Percentiles rank a stretch among this genome's conserved stretches.
These are phyloP conservation scores for Penicillium crystallinum DNA, from an alignment of 495 filamentous ascomycete genomes.

Conservation along the genomic window DNA sequence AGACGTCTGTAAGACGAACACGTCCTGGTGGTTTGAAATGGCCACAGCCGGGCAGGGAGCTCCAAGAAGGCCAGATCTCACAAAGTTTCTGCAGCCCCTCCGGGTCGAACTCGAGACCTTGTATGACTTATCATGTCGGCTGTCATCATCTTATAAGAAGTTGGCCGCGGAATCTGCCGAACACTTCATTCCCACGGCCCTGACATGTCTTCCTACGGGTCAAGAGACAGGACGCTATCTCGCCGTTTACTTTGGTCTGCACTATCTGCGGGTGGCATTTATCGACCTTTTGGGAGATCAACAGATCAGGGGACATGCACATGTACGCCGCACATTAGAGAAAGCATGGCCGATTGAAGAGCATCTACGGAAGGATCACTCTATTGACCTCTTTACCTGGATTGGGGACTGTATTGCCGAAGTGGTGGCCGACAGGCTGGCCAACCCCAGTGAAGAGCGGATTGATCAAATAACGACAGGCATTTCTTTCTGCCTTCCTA, in stretches of 20 bases:
- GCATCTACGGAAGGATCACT: conserved; percentile 61
- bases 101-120: conserved; percentile 31
- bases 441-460: conserved; percentile 25
- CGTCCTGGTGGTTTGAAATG: background rate
- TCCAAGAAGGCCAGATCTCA: background rate
- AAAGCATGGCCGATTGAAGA: conserved; percentile 70
- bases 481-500: conserved; percentile 76
- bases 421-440: conserved; percentile 50
- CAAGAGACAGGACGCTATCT: conserved; percentile 59
- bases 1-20: background rate
- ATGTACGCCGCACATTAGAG: conserved; percentile 54
- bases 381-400: conserved; percentile 67
- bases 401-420: conserved; percentile 66
- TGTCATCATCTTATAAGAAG: conserved; percentile 50
- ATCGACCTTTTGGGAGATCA: conserved; percentile 55
- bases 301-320: conserved; percentile 22
- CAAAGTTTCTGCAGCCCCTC: conserved; percentile 23
- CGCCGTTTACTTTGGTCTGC: conserved; percentile 69
- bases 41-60: background rate
- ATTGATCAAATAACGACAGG: conserved; percentile 57
- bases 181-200: conserved; percentile 69
- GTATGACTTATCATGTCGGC: conserved; percentile 49
- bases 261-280: conserved; percentile 69
- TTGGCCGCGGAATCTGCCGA: conserved; percentile 56
- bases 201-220: conserved; percentile 58